Conservation (phyloP, 495 filamentous ascomycete species). For the Aspergillus leporis region DNA sequence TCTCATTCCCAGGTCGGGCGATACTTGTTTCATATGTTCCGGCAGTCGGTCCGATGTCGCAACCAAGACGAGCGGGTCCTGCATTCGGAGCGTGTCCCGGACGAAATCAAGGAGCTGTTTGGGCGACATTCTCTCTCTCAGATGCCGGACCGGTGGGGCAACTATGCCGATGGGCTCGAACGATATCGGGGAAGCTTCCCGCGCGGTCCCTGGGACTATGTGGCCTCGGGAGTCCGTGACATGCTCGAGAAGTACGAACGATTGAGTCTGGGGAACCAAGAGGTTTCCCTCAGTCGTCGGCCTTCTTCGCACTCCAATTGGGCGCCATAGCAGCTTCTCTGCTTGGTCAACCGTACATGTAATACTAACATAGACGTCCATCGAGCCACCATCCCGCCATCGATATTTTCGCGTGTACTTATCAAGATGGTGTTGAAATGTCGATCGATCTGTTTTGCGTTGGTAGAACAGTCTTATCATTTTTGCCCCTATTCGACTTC, state of each 20-base stretch:
- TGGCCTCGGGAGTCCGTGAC: slow-evolving; percentile 13
- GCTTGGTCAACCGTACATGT: neutral
- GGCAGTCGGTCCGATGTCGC: slow-evolving; percentile 25
- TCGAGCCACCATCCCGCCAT: too few relatives aligned
- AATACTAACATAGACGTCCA: neutral
- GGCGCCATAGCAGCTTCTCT: neutral
- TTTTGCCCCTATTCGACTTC: too few relatives aligned
- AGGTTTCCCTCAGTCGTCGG: neutral
- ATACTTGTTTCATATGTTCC: slow-evolving; percentile 29
- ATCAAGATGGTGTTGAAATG: too few relatives aligned
- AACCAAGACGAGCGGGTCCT: slow-evolving; percentile 1
- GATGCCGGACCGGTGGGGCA: slow-evolving; percentile 16
- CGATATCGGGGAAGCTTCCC: slow-evolving; percentile 10
- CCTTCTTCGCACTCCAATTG: neutral
- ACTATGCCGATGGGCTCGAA: slow-evolving; percentile 13
- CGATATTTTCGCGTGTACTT: too few relatives aligned
- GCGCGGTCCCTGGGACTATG: neutral
- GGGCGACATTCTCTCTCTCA: neutral
- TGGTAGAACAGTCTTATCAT: too few relatives aligned
- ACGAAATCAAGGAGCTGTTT: slow-evolving; percentile 22
- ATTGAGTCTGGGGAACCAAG: slow-evolving; percentile 23
- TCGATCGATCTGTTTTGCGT: too few relatives aligned
- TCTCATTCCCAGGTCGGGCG: slow-evolving; percentile 29
- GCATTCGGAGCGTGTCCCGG: slow-evolving; percentile 5
- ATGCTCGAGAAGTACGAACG: slow-evolving; percentile 28